phyloP scores from a whole-genome alignment of 176 grass and related monocot species.

The Otatea glauca region DNA sequence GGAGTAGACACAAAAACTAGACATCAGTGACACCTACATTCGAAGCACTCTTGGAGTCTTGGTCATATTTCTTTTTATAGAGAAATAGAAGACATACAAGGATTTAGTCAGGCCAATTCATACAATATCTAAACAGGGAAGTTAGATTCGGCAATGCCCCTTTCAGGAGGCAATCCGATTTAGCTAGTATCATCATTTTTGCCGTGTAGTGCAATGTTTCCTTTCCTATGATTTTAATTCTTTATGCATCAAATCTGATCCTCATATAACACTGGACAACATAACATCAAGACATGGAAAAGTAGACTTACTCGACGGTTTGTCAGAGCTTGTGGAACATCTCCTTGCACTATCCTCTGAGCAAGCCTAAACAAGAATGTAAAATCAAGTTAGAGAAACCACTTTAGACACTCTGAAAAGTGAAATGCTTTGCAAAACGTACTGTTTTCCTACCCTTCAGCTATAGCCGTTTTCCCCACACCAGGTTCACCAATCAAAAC shows the following conservation, averaged over 20 bases:
- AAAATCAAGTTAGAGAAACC: constrained; percentile 44
- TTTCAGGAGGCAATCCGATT: too few relatives aligned
- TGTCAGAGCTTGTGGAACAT: constrained; percentile 93
- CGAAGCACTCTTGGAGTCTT: too few relatives aligned
- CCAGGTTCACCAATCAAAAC: constrained; percentile 99
- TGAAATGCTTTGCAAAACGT: constrained; percentile 2
- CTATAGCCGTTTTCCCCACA: constrained; percentile 98
- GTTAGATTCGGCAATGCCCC: too few relatives aligned
- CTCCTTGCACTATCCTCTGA: constrained; percentile 97
- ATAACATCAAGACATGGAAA: constrained; percentile 12
- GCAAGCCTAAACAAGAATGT: constrained; percentile 71
- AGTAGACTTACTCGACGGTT: constrained; percentile 72
- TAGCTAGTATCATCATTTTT: too few relatives aligned
- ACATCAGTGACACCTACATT: background rate
- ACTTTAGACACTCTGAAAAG: background rate
- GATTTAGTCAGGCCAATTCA: too few relatives aligned
- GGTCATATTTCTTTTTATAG: too few relatives aligned
- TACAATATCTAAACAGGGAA: too few relatives aligned
- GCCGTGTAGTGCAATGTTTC: background rate
- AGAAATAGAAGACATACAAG: too few relatives aligned
- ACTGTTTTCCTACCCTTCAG: constrained; percentile 75
- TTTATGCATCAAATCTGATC: background rate
- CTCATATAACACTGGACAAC: background rate
- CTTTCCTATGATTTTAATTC: too few relatives aligned
- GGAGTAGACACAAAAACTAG: background rate